These are phyloP conservation scores for Penstemon eatonii DNA, from an alignment of 257 asterid genomes.

Conservation along the genomic window DNA sequence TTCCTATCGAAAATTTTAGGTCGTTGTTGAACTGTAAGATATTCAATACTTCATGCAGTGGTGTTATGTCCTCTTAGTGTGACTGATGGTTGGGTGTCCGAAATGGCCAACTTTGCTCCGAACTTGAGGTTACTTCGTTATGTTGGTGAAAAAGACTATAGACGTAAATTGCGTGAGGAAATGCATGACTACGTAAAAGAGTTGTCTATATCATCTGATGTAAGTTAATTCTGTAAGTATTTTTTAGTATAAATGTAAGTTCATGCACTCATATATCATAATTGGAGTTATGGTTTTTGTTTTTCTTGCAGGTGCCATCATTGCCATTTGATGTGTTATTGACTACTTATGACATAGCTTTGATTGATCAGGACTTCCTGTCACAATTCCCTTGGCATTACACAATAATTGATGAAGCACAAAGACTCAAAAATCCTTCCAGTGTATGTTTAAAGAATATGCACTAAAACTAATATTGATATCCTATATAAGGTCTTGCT, in stretches of 20 bases:
- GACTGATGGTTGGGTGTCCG: slow-evolving; percentile 87
- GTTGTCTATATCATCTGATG: slow-evolving; percentile 35
- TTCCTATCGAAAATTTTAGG: slow-evolving; percentile 6
- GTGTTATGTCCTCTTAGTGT: slow-evolving; percentile 92
- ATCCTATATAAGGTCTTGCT: neutral
- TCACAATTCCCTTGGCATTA: slow-evolving; percentile 85
- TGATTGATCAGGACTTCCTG: slow-evolving; percentile 91
- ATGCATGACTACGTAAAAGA: slow-evolving; percentile 52
- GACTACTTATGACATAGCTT: slow-evolving; percentile 84
- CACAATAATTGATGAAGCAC: slow-evolving; percentile 92
- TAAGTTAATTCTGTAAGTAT: slow-evolving; percentile 32
- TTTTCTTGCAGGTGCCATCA: slow-evolving; percentile 53
- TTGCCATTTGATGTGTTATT: slow-evolving; percentile 77
- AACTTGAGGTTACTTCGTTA: slow-evolving; percentile 63
- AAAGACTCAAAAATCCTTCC: slow-evolving; percentile 83
- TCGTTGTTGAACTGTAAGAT: slow-evolving; percentile 23
- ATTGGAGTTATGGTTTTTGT: slow-evolving; percentile 16
- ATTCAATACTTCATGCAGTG: slow-evolving; percentile 58
- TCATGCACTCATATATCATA: neutral
- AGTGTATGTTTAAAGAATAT: slow-evolving; percentile 54
- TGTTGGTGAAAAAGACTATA: slow-evolving; percentile 86
- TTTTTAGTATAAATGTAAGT: slow-evolving; percentile 5
- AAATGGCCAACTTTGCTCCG: slow-evolving; percentile 74
- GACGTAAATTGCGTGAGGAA: slow-evolving; percentile 61
- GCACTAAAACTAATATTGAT: neutral